Evolutionary conservation across 495 filamentous ascomycete species (phyloP).

Genomic region (Halenospora varia): DNA sequence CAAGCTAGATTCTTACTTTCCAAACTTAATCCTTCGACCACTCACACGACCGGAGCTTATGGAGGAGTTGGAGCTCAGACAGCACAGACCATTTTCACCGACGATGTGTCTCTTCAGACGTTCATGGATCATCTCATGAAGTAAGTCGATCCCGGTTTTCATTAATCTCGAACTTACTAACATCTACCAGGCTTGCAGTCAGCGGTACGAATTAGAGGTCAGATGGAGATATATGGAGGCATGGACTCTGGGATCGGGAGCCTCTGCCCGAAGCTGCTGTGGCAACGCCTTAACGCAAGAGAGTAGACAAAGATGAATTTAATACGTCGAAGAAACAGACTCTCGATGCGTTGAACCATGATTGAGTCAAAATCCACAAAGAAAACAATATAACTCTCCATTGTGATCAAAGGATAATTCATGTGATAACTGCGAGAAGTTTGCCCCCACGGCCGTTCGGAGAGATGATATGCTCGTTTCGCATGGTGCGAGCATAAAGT

Average conservation of each 20-base stretch:
- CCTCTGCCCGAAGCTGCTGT: background rate
- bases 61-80: slow-evolving; percentile 81
- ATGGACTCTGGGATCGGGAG: background rate
- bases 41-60: slow-evolving; percentile 90
- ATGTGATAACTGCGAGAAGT: too few species aligned
- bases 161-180: background rate
- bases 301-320: background rate
- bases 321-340: background rate
- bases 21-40: slow-evolving; percentile 97
- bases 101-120: slow-evolving; percentile 96
- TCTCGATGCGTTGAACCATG: slow-evolving; percentile 4
- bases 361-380: background rate
- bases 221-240: background rate
- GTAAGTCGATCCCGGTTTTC: slow-evolving; percentile 47
- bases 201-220: slow-evolving; percentile 47
- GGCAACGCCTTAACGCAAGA: background rate
- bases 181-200: slow-evolving; percentile 43
- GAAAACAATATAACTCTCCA: too few species aligned
- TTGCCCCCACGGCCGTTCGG: too few species aligned
- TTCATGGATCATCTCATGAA: slow-evolving; percentile 99
- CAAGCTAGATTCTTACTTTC: slow-evolving; percentile 97
- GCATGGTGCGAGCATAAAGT: too few species aligned
- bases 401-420: too few species aligned
- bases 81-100: slow-evolving; percentile 98
- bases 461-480: too few species aligned